Evolutionary conservation across 805 yeast species (phyloP).

Genomic region (Saturnispora quitensis): DNA sequence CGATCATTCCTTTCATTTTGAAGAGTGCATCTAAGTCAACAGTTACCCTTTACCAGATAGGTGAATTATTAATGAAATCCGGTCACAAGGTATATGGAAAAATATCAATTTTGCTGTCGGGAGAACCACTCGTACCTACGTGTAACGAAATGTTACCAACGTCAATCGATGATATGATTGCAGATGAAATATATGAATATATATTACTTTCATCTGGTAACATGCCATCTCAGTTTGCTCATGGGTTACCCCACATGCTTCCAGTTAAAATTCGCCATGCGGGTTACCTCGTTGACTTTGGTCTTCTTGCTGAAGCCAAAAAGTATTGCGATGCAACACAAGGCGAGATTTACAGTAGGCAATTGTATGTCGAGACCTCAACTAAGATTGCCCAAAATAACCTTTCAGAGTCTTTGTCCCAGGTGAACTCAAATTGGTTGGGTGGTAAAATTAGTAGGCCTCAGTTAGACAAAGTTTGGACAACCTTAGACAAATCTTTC

Average conservation of each 20-base stretch:
- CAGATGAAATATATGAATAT: slow-evolving; percentile 68
- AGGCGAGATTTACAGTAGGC: slow-evolving; percentile 30
- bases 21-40: slow-evolving; percentile 21
- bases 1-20: slow-evolving; percentile 25
- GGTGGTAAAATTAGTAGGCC: slow-evolving; percentile 37
- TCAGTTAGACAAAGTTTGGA: slow-evolving; percentile 68
- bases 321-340: slow-evolving; percentile 48
- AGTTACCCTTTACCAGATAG: slow-evolving; percentile 24
- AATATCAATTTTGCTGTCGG: slow-evolving; percentile 28
- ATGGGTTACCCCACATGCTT: slow-evolving; percentile 41
- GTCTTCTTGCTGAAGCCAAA: slow-evolving; percentile 48
- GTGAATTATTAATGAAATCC: slow-evolving; percentile 27
- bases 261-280: slow-evolving; percentile 62
- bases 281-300: slow-evolving; percentile 57
- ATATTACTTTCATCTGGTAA: slow-evolving; percentile 28
- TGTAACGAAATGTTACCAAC: slow-evolving; percentile 14
- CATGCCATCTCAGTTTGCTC: slow-evolving; percentile 27
- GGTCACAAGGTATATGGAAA: slow-evolving; percentile 34
- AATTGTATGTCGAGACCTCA: slow-evolving; percentile 28
- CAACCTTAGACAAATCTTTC: slow-evolving; percentile 72
- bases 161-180: slow-evolving; percentile 37
- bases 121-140: slow-evolving; percentile 22
- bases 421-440: slow-evolving; percentile 59
- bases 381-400: slow-evolving; percentile 28
- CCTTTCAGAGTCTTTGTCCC: slow-evolving; percentile 39